These are phyloP conservation scores for Pseudoturritis turrita DNA, from an alignment of 345 rosid species.

Conservation along the genomic window DNA sequence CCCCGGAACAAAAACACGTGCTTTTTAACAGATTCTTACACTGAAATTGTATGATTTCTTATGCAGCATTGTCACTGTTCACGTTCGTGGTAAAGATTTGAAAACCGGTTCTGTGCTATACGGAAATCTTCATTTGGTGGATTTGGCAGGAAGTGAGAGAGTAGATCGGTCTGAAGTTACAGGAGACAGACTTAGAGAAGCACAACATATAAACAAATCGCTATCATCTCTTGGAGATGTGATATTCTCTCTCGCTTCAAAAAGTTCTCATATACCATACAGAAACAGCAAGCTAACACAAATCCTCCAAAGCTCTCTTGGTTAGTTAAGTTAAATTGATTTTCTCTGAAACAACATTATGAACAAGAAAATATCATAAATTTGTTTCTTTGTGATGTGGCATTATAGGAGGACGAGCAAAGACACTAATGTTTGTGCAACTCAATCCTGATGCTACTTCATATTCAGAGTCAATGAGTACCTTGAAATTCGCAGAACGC, in stretches of 20 bases:
- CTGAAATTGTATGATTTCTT: background rate
- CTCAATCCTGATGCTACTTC: slow-evolving; percentile 81
- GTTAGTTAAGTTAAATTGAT: slow-evolving; percentile 22
- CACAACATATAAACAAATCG: slow-evolving; percentile 96
- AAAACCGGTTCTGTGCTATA: slow-evolving; percentile 45
- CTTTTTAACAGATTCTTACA: background rate
- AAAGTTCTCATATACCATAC: slow-evolving; percentile 82
- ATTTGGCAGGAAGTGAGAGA: slow-evolving; percentile 98
- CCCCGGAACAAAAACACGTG: background rate
- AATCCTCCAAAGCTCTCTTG: slow-evolving; percentile 81
- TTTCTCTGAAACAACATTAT: background rate
- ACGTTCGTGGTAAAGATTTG: slow-evolving; percentile 76
- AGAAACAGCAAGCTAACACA: slow-evolving; percentile 99
- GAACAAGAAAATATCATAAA: background rate
- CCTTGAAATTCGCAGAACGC: slow-evolving; percentile 94
- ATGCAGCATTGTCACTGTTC: slow-evolving; percentile 75
- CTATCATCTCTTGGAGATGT: slow-evolving; percentile 95
- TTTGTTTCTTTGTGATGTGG: background rate
- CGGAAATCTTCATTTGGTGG: slow-evolving; percentile 90
- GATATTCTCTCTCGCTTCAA: slow-evolving; percentile 81
- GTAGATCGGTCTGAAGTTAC: slow-evolving; percentile 90
- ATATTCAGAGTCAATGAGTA: slow-evolving; percentile 75
- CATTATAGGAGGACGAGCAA: slow-evolving; percentile 86
- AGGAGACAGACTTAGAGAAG: slow-evolving; percentile 86
- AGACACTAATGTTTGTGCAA: slow-evolving; percentile 95